Evolutionary conservation across 2,329 filamentous ascomycete species (phyloP).

Genomic region (Talaromyces marneffei): DNA sequence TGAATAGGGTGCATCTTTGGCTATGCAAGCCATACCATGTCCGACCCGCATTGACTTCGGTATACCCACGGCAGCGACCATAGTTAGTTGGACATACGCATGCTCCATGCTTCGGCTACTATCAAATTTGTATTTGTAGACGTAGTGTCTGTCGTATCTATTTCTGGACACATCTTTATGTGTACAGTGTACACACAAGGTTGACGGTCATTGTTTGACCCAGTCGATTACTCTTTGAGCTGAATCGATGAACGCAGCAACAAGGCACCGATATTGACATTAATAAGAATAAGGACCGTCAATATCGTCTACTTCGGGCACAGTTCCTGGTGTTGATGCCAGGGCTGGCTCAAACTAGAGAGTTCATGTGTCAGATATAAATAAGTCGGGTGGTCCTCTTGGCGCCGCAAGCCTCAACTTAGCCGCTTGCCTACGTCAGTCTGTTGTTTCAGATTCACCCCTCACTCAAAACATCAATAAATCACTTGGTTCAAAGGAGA

Average conservation of each 20-base stretch:
- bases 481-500: not conserved
- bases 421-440: slow-evolving; percentile 12
- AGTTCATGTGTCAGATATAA: not conserved
- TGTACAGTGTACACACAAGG: not conserved
- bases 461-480: slow-evolving; percentile 11
- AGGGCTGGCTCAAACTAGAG: not conserved
- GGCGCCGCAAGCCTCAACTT: slow-evolving; percentile 8
- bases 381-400: not conserved
- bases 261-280: not conserved
- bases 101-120: not conserved
- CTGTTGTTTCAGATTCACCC: slow-evolving; percentile 15
- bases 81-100: not conserved
- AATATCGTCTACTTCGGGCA: not conserved
- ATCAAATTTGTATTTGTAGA: not conserved
- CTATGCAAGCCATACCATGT: not conserved
- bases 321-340: not conserved
- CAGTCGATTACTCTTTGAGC: not conserved
- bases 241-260: not conserved
- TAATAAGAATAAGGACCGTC: too few relatives aligned
- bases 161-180: not conserved
- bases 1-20: not conserved
- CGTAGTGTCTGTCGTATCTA: not conserved
- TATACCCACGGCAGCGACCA: not conserved
- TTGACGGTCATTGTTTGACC: not conserved
- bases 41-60: not conserved